Percentiles rank a stretch among this genome's conserved stretches.
phyloP scores from a whole-genome alignment of 1,284 basidiomycete species.

The Boletellus sp. region DNA sequence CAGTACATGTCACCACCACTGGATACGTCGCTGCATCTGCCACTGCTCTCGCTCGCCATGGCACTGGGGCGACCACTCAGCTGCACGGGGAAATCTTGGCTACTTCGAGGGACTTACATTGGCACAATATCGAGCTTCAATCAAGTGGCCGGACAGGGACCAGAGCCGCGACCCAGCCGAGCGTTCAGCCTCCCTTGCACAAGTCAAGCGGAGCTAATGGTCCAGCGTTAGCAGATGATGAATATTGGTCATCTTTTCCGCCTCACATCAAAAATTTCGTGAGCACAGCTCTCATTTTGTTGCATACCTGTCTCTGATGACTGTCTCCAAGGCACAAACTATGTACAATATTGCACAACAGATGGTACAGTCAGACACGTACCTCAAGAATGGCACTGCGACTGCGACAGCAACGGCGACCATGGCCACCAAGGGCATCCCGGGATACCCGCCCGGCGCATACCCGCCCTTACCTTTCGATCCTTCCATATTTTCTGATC shows the following conservation, averaged over 20 bases:
- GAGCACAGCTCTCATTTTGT: slow-evolving; percentile 34
- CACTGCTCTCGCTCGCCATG: slow-evolving; percentile 31
- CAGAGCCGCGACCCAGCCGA: slow-evolving; percentile 12
- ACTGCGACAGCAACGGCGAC: slow-evolving; percentile 35
- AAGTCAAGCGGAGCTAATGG: slow-evolving; percentile 24
- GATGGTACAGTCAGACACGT: slow-evolving; percentile 55
- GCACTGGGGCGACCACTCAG: slow-evolving; percentile 34
- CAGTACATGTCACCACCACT: slow-evolving; percentile 46
- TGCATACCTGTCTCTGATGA: slow-evolving; percentile 29
- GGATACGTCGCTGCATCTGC: slow-evolving; percentile 42
- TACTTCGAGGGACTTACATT: slow-evolving; percentile 54
- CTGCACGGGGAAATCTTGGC: slow-evolving; percentile 51
- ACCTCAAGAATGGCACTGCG: slow-evolving; percentile 31
- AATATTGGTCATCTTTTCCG: slow-evolving; percentile 51
- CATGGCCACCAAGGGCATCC: slow-evolving; percentile 34
- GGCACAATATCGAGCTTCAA: slow-evolving; percentile 48
- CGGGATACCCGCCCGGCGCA: slow-evolving; percentile 33
- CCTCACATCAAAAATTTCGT: slow-evolving; percentile 53
- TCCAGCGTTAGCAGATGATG: slow-evolving; percentile 39
- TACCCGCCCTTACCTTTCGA: slow-evolving; percentile 45
- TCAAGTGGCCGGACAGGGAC: slow-evolving; percentile 36
- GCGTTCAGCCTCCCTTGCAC: slow-evolving; percentile 16
- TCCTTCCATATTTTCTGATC: slow-evolving; percentile 53
- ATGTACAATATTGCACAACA: slow-evolving; percentile 70
- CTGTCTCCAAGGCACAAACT: slow-evolving; percentile 44